Evolutionary conservation across 768 basidiomycete species (phyloP).

Genomic region (Pleurotus tuber-regium): DNA sequence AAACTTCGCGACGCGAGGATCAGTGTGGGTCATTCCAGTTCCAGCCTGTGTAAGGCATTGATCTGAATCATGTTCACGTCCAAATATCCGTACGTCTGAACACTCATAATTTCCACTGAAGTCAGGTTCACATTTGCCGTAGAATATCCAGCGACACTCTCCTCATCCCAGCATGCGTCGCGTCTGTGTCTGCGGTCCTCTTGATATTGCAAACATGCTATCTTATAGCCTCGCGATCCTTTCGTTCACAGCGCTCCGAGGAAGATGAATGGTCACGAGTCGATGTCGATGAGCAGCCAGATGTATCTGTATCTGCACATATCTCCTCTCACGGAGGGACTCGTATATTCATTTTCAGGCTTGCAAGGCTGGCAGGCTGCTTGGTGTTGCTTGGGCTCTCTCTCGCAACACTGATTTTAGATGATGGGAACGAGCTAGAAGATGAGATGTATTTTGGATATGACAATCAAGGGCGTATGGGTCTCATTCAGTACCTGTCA

Average conservation of each 20-base stretch:
- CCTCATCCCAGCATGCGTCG: background rate
- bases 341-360: slow-evolving; percentile 20
- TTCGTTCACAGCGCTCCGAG: no score
- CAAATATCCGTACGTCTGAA: no score
- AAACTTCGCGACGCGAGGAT: no score
- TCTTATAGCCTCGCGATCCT: no score
- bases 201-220: background rate
- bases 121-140: no score
- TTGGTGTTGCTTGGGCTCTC: slow-evolving; percentile 21
- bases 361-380: slow-evolving; percentile 20
- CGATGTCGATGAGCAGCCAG: no score
- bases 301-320: no score
- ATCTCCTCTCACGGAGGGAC: slow-evolving; percentile 19
- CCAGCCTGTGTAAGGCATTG: no score
- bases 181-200: background rate
- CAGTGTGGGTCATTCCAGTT: no score
- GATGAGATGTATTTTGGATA: background rate
- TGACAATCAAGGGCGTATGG: background rate
- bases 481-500: background rate
- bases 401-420: background rate
- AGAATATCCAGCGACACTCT: background rate
- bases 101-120: no score
- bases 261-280: no score
- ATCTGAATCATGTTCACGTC: no score
- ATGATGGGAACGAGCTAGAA: background rate